Evolutionary conservation across 202 grass and related monocot species (phyloP).

Genomic region (Elaeis oleifera): DNA sequence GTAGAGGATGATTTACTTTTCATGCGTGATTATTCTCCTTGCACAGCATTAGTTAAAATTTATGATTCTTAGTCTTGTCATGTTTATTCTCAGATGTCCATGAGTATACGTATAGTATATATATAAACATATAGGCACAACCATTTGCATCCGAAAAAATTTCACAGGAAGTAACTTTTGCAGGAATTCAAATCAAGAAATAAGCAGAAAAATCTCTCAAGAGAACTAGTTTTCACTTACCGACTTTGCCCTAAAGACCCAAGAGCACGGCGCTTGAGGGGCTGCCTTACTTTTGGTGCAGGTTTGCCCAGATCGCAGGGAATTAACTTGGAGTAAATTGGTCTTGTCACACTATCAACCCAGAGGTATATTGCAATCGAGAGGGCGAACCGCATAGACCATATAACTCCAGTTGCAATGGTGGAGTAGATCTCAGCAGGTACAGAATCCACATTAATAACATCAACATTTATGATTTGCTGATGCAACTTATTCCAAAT

Average conservation of each 20-base stretch:
- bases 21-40: no score
- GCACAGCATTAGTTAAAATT: no score
- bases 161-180: background rate
- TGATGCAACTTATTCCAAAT: constrained; percentile 25
- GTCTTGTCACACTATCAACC: constrained; percentile 27
- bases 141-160: background rate
- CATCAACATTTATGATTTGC: constrained; percentile 31
- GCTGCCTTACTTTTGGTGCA: constrained; percentile 8
- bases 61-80: no score
- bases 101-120: no score
- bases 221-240: background rate
- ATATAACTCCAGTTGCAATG: constrained; percentile 26
- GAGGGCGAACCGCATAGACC: constrained; percentile 30
- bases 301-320: constrained; percentile 25
- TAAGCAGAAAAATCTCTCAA: background rate
- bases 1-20: no score
- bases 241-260: constrained; percentile 27
- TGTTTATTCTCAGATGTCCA: no score
- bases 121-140: no score
- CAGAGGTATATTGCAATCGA: constrained; percentile 19
- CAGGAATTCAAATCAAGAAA: background rate
- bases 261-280: constrained; percentile 10
- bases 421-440: constrained; percentile 29
- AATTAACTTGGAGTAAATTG: constrained; percentile 32
- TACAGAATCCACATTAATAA: constrained; percentile 30